These are phyloP conservation scores for Castanopsis chinensis DNA, from an alignment of 306 rosid genomes.

Conservation along the genomic window DNA sequence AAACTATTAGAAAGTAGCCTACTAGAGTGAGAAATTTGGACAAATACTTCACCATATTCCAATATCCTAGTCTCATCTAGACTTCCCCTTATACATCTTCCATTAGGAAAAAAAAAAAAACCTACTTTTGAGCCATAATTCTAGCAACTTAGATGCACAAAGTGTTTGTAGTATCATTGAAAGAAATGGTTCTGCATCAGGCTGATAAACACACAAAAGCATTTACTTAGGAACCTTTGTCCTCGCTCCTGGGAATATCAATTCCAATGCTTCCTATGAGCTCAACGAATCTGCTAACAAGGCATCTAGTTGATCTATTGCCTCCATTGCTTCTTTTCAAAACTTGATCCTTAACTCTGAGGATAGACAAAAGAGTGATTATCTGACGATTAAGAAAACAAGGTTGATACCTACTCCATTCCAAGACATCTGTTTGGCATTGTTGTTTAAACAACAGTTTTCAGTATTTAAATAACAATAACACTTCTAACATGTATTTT, in stretches of 20 bases:
- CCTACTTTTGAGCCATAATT: constrained; percentile 17
- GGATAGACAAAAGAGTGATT: constrained; percentile 34
- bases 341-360: constrained; percentile 30
- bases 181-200: constrained; percentile 42
- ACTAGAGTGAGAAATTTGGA: constrained; percentile 20
- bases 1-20: constrained; percentile 23
- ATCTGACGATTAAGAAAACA: constrained; percentile 40
- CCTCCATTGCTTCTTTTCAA: constrained; percentile 24
- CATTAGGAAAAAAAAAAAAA: constrained; percentile 29
- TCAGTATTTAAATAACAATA: no score
- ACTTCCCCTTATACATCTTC: constrained; percentile 49
- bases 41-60: constrained; percentile 45
- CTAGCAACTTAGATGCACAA: constrained; percentile 28
- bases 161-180: constrained; percentile 31
- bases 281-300: constrained; percentile 25
- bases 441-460: no score
- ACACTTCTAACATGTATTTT: no score
- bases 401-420: constrained; percentile 39
- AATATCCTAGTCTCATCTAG: constrained; percentile 41
- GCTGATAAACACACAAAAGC: constrained; percentile 34
- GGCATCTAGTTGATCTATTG: constrained; percentile 11
- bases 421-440: constrained; percentile 21
- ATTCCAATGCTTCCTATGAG: constrained; percentile 30
- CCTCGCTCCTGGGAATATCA: constrained; percentile 30
- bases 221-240: constrained; percentile 28